Conservation (phyloP, 768 basidiomycete species). For the Pleurotus pulmonarius region DNA sequence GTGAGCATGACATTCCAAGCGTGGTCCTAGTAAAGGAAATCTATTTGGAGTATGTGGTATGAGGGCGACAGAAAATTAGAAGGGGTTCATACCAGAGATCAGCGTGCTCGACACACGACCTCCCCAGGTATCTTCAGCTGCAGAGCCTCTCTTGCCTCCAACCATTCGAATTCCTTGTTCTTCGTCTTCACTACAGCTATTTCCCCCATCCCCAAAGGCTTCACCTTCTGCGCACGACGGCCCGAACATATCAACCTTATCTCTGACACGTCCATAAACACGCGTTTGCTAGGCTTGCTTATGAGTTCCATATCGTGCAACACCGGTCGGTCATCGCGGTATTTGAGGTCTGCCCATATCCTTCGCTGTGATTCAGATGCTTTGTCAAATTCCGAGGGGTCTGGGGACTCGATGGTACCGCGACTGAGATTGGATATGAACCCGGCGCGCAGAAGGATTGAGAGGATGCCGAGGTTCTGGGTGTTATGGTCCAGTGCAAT, state of each 20-base stretch:
- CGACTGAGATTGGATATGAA: constrained; percentile 82
- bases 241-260: constrained; percentile 80
- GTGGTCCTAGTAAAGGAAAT: too few species aligned
- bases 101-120: constrained; percentile 77
- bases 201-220: constrained; percentile 89
- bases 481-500: constrained; percentile 79
- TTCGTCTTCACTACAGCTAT: constrained; percentile 80
- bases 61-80: too few species aligned
- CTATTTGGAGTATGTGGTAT: too few species aligned
- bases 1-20: too few species aligned
- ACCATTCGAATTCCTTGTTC: constrained; percentile 71
- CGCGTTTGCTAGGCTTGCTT: constrained; percentile 77
- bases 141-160: constrained; percentile 92
- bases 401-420: constrained; percentile 64
- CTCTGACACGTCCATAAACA: constrained; percentile 72
- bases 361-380: constrained; percentile 65
- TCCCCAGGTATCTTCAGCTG: constrained; percentile 77
- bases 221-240: constrained; percentile 72
- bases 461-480: constrained; percentile 89
- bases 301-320: constrained; percentile 76
- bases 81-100: constrained; percentile 2
- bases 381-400: constrained; percentile 56
- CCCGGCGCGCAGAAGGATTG: constrained; percentile 88
- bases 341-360: constrained; percentile 95
- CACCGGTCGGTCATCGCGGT: constrained; percentile 86